Percentiles rank a stretch among this genome's conserved stretches.
phyloP scores from a whole-genome alignment of 192 early-diverging fungal species.

The Backusella circina region DNA sequence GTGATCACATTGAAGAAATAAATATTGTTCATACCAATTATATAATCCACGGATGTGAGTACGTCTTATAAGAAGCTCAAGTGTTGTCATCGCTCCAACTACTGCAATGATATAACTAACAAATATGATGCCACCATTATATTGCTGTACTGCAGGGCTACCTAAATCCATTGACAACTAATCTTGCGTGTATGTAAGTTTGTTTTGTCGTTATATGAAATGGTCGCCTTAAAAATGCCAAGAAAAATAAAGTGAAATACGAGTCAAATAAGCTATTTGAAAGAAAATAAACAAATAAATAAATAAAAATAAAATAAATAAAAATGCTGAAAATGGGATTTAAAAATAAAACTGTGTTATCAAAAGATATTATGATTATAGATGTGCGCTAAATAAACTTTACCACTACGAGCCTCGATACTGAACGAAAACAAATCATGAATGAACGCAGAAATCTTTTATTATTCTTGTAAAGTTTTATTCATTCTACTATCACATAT shows the following conservation, averaged over 20 bases:
- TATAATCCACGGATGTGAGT: conserved; percentile 28
- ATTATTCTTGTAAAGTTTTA: neutral
- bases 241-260: neutral
- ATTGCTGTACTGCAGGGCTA: conserved; percentile 16
- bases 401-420: neutral
- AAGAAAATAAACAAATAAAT: neutral
- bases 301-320: neutral
- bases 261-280: neutral
- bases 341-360: neutral
- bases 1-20: neutral
- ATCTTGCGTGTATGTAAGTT: neutral
- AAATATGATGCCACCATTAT: conserved; percentile 25
- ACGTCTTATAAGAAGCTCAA: conserved; percentile 37
- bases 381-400: neutral
- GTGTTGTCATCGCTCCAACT: conserved; percentile 32
- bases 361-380: neutral
- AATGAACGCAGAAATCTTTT: neutral
- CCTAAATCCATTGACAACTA: neutral
- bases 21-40: conserved; percentile 20
- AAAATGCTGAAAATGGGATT: neutral
- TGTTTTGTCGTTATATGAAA: neutral
- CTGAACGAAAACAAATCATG: neutral
- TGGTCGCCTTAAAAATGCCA: neutral
- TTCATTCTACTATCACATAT: neutral
- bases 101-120: conserved; percentile 35